Percentiles rank a stretch among this genome's conserved stretches.
These are phyloP conservation scores for Saccharomycopsis selenospora DNA, from an alignment of 805 yeast genomes.

Conservation along the genomic window DNA sequence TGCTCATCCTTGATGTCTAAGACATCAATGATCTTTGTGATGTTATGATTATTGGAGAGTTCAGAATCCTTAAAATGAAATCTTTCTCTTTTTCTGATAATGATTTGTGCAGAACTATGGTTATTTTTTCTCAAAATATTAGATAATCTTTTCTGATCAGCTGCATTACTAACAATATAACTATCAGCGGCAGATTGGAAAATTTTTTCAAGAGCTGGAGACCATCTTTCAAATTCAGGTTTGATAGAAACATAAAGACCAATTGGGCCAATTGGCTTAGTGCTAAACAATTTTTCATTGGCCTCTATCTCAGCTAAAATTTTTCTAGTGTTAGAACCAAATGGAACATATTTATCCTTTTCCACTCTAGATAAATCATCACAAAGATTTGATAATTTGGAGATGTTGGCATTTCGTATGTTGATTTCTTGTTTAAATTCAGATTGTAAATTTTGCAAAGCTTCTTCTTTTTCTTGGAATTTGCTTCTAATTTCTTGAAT, in stretches of 20 bases:
- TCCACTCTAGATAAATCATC: conserved; percentile 15
- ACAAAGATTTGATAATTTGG: conserved; percentile 18
- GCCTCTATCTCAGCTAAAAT: conserved; percentile 37
- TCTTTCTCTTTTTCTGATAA: conserved; percentile 47
- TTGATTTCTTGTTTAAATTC: conserved; percentile 26
- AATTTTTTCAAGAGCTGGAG: conserved; percentile 49
- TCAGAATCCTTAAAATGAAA: conserved; percentile 46
- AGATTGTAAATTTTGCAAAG: not conserved
- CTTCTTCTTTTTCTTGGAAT: conserved; percentile 18
- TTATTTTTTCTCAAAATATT: conserved; percentile 28
- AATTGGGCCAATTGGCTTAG: conserved; percentile 74
- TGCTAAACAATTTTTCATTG: conserved; percentile 23
- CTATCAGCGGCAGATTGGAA: conserved; percentile 46
- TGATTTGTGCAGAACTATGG: conserved; percentile 29
- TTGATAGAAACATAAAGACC: conserved; percentile 57
- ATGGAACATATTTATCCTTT: conserved; percentile 34
- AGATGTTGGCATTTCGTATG: conserved; percentile 27
- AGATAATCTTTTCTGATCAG: conserved; percentile 46
- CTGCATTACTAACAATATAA: conserved; percentile 58
- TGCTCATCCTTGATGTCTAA: conserved; percentile 48
- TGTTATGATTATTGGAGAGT: conserved; percentile 21
- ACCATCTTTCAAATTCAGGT: conserved; percentile 48
- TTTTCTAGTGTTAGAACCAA: conserved; percentile 39
- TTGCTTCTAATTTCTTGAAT: conserved; percentile 7
- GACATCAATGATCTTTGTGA: conserved; percentile 51